Evolutionary conservation across 257 asterid species (phyloP).

Genomic region (Capsicum rhomboideum): DNA sequence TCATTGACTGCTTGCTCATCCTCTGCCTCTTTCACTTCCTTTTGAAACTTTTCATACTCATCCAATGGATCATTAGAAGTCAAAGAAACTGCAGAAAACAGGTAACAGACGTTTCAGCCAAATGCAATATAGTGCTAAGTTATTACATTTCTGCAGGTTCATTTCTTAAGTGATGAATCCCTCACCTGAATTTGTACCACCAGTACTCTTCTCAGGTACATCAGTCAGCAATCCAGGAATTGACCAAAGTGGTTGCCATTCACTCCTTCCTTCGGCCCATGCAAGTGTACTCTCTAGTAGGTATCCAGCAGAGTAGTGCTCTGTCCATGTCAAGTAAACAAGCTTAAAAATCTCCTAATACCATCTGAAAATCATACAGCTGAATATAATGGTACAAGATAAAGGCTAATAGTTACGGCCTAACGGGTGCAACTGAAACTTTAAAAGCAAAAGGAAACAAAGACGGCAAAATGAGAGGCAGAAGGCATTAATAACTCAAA

Average conservation of each 20-base stretch:
- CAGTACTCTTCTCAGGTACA: constrained; percentile 24
- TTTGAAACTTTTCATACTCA: constrained; percentile 84
- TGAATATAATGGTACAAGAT: constrained; percentile 15
- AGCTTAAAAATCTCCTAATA: constrained; percentile 30
- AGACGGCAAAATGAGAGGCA: constrained; percentile 15
- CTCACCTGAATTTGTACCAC: constrained; percentile 33
- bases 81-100: constrained; percentile 30
- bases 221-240: constrained; percentile 42
- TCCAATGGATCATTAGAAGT: constrained; percentile 54
- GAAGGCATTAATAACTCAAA: constrained; percentile 13
- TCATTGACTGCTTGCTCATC: constrained; percentile 37
- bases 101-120: neutral
- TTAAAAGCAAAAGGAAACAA: constrained; percentile 11
- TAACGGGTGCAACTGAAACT: constrained; percentile 24
- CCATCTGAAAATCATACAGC: constrained; percentile 29
- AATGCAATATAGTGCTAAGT: neutral
- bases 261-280: constrained; percentile 79
- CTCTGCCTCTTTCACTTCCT: constrained; percentile 68
- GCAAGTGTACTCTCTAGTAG: constrained; percentile 56
- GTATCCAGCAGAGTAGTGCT: constrained; percentile 74
- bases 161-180: neutral
- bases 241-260: constrained; percentile 69
- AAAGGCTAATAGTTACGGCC: constrained; percentile 24
- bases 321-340: constrained; percentile 54
- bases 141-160: neutral